phyloP scores from a whole-genome alignment of 306 rosid species.

The Inga oerstediana region DNA sequence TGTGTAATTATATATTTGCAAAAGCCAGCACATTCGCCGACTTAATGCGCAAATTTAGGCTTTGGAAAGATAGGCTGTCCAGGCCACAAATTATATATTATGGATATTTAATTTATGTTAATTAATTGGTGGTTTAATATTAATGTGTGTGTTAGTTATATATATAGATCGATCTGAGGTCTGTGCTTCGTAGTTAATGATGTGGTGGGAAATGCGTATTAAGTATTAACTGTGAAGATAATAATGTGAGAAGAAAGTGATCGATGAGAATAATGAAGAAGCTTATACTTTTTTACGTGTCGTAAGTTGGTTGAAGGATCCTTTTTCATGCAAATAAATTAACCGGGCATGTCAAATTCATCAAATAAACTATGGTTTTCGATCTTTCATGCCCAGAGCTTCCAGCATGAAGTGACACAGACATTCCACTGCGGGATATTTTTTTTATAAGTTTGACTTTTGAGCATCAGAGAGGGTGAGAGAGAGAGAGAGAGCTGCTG shows the following conservation, averaged over 20 bases:
- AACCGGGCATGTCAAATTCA: slow-evolving; percentile 18
- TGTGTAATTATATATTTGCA: background rate
- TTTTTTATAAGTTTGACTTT: background rate
- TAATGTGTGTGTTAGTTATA: background rate
- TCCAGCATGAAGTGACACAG: background rate
- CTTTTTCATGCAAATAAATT: background rate
- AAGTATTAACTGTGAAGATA: background rate
- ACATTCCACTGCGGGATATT: background rate
- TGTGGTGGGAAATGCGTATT: background rate
- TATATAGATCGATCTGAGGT: background rate
- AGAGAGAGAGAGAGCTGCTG: background rate
- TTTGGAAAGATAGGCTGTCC: slow-evolving; percentile 12
- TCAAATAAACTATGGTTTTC: background rate
- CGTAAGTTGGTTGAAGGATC: background rate
- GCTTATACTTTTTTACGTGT: background rate
- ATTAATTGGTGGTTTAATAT: background rate
- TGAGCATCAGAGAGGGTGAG: background rate
- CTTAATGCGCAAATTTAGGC: slow-evolving; percentile 37
- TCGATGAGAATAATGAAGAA: background rate
- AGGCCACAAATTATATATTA: background rate
- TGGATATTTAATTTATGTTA: background rate
- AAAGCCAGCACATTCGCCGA: slow-evolving; percentile 6
- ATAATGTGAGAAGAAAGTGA: too few relatives aligned
- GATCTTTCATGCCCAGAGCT: background rate
- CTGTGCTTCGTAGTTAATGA: background rate